These are phyloP conservation scores for Chlamydomonas reinhardtii DNA, from an alignment of 163 green algal genomes.

Conservation along the genomic window DNA sequence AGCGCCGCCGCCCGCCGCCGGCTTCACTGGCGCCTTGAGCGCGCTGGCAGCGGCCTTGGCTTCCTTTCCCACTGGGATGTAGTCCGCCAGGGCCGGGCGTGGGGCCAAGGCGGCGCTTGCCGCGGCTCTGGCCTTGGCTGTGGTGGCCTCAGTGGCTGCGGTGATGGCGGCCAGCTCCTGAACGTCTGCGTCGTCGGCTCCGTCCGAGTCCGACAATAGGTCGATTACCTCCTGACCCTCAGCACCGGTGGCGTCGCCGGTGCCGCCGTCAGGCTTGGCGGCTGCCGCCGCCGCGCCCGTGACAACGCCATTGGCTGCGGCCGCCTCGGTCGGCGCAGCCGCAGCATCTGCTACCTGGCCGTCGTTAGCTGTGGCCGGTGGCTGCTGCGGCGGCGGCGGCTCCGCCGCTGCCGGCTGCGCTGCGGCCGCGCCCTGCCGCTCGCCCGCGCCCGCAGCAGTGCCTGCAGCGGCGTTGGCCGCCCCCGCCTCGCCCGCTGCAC, in stretches of 20 bases:
- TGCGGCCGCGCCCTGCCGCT: no score
- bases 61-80: conserved; percentile 5
- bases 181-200: background rate
- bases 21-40: background rate
- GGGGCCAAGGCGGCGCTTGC: background rate
- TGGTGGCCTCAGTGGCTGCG: background rate
- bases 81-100: background rate
- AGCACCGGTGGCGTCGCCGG: background rate
- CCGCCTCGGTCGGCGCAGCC: no score
- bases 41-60: background rate
- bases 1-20: background rate
- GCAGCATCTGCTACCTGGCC: no score
- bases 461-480: no score
- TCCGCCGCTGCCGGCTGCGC: no score
- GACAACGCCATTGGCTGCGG: no score
- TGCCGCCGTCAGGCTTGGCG: background rate
- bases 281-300: no score
- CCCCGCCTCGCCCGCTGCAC: no score
- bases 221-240: background rate
- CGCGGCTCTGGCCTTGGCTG: background rate
- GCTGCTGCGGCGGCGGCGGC: no score
- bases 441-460: no score
- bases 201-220: conserved; percentile 25
- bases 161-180: background rate
- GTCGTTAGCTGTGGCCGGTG: no score